Evolutionary conservation across 2,329 filamentous ascomycete species (phyloP).

Genomic region (Thermomyces lanuginosus): DNA sequence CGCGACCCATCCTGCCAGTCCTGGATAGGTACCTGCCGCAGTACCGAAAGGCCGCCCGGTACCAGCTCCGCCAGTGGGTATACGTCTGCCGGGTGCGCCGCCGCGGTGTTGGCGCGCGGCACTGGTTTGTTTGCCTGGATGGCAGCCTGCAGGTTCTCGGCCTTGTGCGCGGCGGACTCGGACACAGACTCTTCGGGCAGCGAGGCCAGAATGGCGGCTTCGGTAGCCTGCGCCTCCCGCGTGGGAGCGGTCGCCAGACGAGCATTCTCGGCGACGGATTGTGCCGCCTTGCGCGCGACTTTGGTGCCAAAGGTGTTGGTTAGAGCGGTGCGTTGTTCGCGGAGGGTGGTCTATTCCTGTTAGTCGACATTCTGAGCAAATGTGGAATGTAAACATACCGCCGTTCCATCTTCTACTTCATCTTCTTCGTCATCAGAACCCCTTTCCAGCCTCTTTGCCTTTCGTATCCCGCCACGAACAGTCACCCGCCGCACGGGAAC

Average conservation of each 20-base stretch:
- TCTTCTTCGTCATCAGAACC: slow-evolving; percentile 12
- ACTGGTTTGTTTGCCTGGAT: slow-evolving; percentile 32
- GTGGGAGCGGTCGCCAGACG: slow-evolving; percentile 26
- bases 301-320: slow-evolving; percentile 36
- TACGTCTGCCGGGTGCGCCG: slow-evolving; percentile 29
- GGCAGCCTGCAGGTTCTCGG: slow-evolving; percentile 21
- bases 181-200: slow-evolving; percentile 21
- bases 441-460: slow-evolving; percentile 6
- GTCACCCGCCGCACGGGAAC: slow-evolving; percentile 38
- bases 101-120: slow-evolving; percentile 26
- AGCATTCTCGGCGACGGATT: slow-evolving; percentile 32
- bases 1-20: slow-evolving; percentile 27
- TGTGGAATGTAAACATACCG: slow-evolving; percentile 11
- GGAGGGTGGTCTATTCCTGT: slow-evolving; percentile 18
- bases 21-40: slow-evolving; percentile 27
- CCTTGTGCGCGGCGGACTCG: slow-evolving; percentile 17
- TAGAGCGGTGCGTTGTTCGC: slow-evolving; percentile 26
- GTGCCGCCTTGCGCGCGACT: slow-evolving; percentile 33
- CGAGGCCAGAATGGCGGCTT: slow-evolving; percentile 28
- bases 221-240: slow-evolving; percentile 21
- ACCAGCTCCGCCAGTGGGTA: slow-evolving; percentile 29
- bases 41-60: slow-evolving; percentile 24
- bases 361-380: background rate
- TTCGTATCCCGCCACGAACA: slow-evolving; percentile 33
- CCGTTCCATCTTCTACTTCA: slow-evolving; percentile 12